These are phyloP conservation scores for Pyrenophora teres DNA, from an alignment of 2,329 filamentous ascomycete genomes.

Conservation along the genomic window DNA sequence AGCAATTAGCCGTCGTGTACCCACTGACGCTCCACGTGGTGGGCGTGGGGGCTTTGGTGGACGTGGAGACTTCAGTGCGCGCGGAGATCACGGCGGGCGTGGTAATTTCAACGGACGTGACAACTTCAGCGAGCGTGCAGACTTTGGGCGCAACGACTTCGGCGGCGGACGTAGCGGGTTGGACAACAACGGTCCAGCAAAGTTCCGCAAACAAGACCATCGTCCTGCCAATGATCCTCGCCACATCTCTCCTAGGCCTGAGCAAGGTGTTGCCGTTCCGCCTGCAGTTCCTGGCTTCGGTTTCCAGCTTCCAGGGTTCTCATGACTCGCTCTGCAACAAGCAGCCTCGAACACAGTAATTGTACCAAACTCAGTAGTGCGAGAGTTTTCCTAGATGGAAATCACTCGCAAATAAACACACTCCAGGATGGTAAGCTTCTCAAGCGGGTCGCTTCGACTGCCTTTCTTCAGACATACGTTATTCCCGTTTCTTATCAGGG, in stretches of 20 bases:
- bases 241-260: constrained; percentile 41
- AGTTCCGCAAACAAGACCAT: constrained; percentile 39
- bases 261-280: constrained; percentile 55
- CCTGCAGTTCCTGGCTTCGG: constrained; percentile 61
- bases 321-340: constrained; percentile 5
- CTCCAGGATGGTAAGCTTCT: not conserved
- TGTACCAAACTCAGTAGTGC: not conserved
- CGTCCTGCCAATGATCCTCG: constrained; percentile 35
- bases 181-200: constrained; percentile 19
- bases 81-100: constrained; percentile 20
- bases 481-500: not conserved
- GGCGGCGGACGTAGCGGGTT: constrained; percentile 18
- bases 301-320: constrained; percentile 51
- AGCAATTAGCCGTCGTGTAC: constrained; percentile 46
- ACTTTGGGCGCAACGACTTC: constrained; percentile 12
- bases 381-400: not conserved
- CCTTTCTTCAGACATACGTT: constrained; percentile 6
- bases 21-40: constrained; percentile 37
- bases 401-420: not conserved
- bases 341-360: not conserved
- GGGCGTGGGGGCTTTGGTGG: constrained; percentile 16
- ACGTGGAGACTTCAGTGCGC: constrained; percentile 6
- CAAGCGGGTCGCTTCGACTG: not conserved
- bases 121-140: constrained; percentile 8
- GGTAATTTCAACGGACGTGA: constrained; percentile 22